Base-by-base conservation (phyloP, 225 moss, liverwort and hornwort species). In the Polytrichum commune region DNA sequence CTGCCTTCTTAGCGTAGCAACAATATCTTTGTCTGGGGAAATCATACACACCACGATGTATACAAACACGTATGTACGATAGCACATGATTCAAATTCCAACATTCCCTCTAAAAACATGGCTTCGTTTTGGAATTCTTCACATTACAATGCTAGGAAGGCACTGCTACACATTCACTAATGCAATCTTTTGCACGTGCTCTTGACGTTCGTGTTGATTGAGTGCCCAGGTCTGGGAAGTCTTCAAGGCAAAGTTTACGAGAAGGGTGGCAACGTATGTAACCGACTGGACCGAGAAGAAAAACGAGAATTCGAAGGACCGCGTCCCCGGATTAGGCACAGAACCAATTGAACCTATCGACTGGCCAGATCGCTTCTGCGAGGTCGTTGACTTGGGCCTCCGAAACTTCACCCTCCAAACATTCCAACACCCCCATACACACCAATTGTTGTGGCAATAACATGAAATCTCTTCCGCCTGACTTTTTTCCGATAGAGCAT, bases 321-420 rank as follows among this genome's bases (percentile, higher is more conserved):
- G 82, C 24, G 76, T 80, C 22, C 82, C 84, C 2, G 84, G 76
- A 4, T 27, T 90, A 29, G 86, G 86, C 20, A 72, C 79, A 5
- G 84, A 80, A 0, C 81, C 70, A 2, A 64, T 86, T 9, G 77
- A 84, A 55, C 90, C 90, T 7, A 35, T 33, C 3, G 82, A 90
- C 68, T 90, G 90, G 90, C 78, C 83, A 2, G 70, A 80, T 29
- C 46, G 86, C 1, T 87, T 82, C 38, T 90, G 90, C 63, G 75
- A 90, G 65, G 67, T 81, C 19, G 46, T 76, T 9, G 90, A 90
- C 63, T 60, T 62, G 46, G 86, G 78, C 0, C 80, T 90, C 6
- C 73, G 71, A 32, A 80, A 82, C 53, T 87, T 84, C 69, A 77
- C 80, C 0, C 61, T 65, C 55, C 63, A 72, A 5, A 75, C 60